Base-by-base conservation (phyloP, 257 asterid genomes). In the Primulina eburnea region DNA sequence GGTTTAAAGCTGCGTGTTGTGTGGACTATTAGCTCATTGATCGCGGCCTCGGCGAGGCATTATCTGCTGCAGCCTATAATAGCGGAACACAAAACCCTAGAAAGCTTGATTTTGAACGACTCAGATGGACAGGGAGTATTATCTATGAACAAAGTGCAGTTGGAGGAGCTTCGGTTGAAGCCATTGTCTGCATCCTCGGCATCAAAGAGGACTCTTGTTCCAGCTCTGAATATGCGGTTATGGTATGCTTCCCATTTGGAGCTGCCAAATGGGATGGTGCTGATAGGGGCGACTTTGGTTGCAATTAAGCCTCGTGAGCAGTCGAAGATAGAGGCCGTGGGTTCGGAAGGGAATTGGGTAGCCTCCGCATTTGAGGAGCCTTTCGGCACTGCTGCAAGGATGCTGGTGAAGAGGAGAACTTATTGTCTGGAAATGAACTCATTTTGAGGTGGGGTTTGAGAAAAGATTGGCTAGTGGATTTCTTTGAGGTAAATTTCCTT, bases 341-440 rank as follows among this genome's bases (percentile, higher is more conserved):
- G 82, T 37, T 75, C 84, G 0, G 96, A 87, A 71, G 87, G 80
- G 57, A 80, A 73, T 71, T 91, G 88, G 97, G 88, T 91, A 7
- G 89, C 83, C 0, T 77, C 90, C 0, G 85, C 89, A 28, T 91
- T 91, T 77, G 96, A 89, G 72, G 96, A 87, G 79, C 96, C 97
- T 1, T 91, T 64, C 56, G 82, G 85, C 64, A 77, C 87, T 33
- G 97, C 97, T 70, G 92, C 89, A 0, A 91, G 87, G 87, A 87
- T 89, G 95, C 71, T 91, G 90, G 82, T 84, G 65, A 91, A 83
- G 85, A 73, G 96, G 83, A 89, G 95, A 85, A 89, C 97, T 20
- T 89, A 89, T 63, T 91, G 95, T 79, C 77, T 91, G 76, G 97
- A 91, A 78, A 91, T 91, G 96, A 91, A 91, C 89, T 87, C 97